Base-by-base conservation (phyloP, 2,329 filamentous ascomycete genomes). In the Penicillium sumatraense region DNA sequence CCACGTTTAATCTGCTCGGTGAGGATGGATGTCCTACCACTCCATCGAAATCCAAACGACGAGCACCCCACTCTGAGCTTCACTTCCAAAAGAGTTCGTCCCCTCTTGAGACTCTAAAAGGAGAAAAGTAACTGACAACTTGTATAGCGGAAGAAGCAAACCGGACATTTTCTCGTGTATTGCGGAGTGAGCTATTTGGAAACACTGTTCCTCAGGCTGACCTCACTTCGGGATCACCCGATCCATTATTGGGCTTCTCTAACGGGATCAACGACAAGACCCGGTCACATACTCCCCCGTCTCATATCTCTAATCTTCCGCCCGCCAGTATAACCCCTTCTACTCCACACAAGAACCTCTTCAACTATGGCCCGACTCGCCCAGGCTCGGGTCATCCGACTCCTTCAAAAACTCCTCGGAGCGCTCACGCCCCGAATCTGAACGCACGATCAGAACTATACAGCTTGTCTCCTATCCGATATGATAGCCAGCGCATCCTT, bases 311-410 rank as follows among this genome's bases (percentile, higher is more conserved):
- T 11, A 81, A 84, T 21, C 75, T 92, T n/a, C 87, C 90, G 10
- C 84, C 89, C 1, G 88, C 83, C 24, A 81, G 86, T 53, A 81
- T 95, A 55, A 96, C 93, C 0, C 95, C 95, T 0, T 96, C 93
- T 1, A 99, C 95, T 3, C 95, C 95, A 9, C 92, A 96, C 75
- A 98, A 97, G 78, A 99, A 99, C 64, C 85, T 99, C 35, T 98
- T 99, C 72, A 91, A 89, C 23, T 97, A 96, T 72, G 87, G 91
- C 75, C 93, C 90, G 2, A 89, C 90, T 27, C 78, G 78, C 24
- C 86, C 91, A 66, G 83, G 88, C 47, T 88, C 86, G 18, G 89
- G 89, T n/a, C 91, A 96, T 65, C 90, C 88, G 1, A 96, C 93
- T 3, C 93, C 92, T 2, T 91, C 90, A 10, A 89, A 91, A 75